Evolutionary conservation across 2,329 filamentous ascomycete species (phyloP), one percentile per base, ranked within the genome.

Genomic region (Colletotrichum destructivum): DNA sequence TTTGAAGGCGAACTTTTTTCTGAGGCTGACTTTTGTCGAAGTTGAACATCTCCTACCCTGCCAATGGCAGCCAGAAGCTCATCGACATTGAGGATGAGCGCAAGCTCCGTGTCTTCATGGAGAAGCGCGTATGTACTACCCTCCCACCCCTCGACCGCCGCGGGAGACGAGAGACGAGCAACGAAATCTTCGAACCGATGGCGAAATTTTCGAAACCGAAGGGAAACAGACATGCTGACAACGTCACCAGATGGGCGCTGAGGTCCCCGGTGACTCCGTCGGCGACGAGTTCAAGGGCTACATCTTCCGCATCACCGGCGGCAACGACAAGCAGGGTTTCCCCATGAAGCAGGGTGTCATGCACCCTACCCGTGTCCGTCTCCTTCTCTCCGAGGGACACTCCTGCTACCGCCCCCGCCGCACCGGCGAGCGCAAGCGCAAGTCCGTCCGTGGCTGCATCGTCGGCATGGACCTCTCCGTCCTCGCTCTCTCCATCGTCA

Each of bases 311-410:
- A 98, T 99, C 90, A 99, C 96, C 82, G 97, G 96, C 84, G 96
- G 97, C 85, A 99, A 99, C 93, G 96, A 99, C 94, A 99, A 99
- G 94, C 97, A 99, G 91, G 96, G 96, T 90, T 99, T 99, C 92
- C 96, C 96, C 81, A 99, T 99, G 96, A 99, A 99, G 95, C 97
- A 99, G 93, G 96, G 96, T 91, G 94, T 97, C 86, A 96, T 99
- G 91, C 94, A 97, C 87, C 95, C 96, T 82, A 96, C 94, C 86
- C 96, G 96, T 96, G 96, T 98, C 88, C 93, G 94, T 80, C 95
- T 99, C 79, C 93, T 99, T 82, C 94, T 99, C 84, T 84, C 93
- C 84, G 95, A 97, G 69, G 96, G 96, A 86, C 96, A 98, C 94
- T 96, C 94, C 81, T 99, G 96, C 94, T 99, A 98, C 93, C 96